Base-by-base conservation (phyloP, 2,329 filamentous ascomycete genomes). In the Mycosphaerella sp. region DNA sequence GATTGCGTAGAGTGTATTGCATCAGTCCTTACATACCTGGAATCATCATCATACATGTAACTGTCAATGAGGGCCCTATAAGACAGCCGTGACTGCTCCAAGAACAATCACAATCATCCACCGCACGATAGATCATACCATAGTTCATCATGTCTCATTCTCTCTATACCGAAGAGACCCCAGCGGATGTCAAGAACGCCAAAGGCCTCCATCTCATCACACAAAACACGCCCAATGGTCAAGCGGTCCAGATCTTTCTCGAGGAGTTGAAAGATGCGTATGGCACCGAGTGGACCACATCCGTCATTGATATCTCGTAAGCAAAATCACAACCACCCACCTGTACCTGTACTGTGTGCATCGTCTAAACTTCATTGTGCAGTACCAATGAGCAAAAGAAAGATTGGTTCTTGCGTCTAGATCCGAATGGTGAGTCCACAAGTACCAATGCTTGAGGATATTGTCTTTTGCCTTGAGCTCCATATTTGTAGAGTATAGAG, bases 321-420 rank as follows among this genome's bases (percentile, higher is more conserved):
- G 51, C 38, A 45, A 6, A 23, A 26, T 11, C 1, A 21, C 3
- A 4, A 21, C 21, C 21, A 21, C 21, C 21, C 2, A 4, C 3
- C 21, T 21, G 21, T 21, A 21, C 21, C 21, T 21, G 21, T 21
- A 39, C n/a, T 10, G 10, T 43, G 5, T 31, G 12, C 29, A 14
- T 48, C 34, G 11, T 14, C 14, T n/a, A 48, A 21, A 6, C 14
- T 39, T 50, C 2, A 48, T n/a, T 44, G 31, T 26, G 6, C 50
- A 57, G 54, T 34, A 79, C 75, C 55, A 79, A 79, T 59, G 77
- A 76, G 58, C 77, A 80, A 61, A 80, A 80, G 70, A 76, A 79
- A 53, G 77, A 80, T 45, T 80, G 75, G 76, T 78, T 77, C 60
- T 68, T 78, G 4, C 66, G 70, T 10, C 66, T 79, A 9, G 72